Percentiles rank a stretch among this genome's conserved stretches.
phyloP scores from a whole-genome alignment of 129 eudicot genomes.

The Cynara cardunculus region DNA sequence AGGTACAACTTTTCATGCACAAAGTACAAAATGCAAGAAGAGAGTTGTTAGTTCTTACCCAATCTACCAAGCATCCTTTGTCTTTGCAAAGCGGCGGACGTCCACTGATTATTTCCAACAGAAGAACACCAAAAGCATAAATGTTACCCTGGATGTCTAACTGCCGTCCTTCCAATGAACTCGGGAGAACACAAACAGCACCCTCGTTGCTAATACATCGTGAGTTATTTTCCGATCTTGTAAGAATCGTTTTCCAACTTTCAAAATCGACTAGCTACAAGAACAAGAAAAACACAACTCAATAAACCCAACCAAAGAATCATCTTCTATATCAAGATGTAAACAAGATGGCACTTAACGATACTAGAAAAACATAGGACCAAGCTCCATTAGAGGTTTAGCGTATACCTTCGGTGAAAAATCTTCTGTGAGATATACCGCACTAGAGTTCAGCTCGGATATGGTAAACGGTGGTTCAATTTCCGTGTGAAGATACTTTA shows the following conservation, averaged over 20 bases:
- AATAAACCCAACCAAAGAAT: background rate
- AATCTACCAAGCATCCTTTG: constrained; percentile 81
- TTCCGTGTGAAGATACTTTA: constrained; percentile 90
- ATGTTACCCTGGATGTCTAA: constrained; percentile 76
- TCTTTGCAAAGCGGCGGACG: constrained; percentile 80
- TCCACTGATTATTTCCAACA: constrained; percentile 85
- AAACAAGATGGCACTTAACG: too few species aligned
- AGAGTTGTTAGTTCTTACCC: constrained; percentile 53
- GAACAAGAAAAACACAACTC: constrained; percentile 9
- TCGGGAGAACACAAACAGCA: constrained; percentile 75
- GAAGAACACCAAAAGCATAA: constrained; percentile 80
- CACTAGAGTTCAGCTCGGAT: constrained; percentile 77
- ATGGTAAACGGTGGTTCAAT: constrained; percentile 87
- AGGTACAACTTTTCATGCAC: constrained; percentile 13
- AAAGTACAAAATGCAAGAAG: constrained; percentile 2
- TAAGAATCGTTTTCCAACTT: constrained; percentile 83
- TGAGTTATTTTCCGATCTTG: constrained; percentile 85
- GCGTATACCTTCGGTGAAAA: constrained; percentile 83
- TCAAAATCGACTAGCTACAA: constrained; percentile 95
- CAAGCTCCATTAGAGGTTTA: background rate
- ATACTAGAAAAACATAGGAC: background rate
- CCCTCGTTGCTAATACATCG: constrained; percentile 67
- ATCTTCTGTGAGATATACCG: constrained; percentile 90
- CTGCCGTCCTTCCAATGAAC: constrained; percentile 61
- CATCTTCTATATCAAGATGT: too few species aligned